Evolutionary conservation across 768 basidiomycete genomes (phyloP), one percentile per base, ranked within the genome.

Genomic region (Lactifluus subvellereus): DNA sequence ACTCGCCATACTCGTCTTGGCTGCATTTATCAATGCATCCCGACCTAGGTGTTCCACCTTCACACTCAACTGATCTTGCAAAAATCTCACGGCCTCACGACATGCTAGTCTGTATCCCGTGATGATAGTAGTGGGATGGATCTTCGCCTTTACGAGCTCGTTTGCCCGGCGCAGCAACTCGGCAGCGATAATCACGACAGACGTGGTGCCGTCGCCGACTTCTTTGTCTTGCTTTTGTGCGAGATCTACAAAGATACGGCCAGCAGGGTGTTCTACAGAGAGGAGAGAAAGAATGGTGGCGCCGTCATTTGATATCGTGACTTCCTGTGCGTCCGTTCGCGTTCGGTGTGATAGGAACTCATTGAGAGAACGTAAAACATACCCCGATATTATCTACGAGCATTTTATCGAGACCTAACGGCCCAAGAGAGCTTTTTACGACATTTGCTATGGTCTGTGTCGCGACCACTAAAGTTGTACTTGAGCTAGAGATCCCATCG

Each of bases 181-280:
- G n/a, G 97, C 94, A 58, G 95, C 95, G 72, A 99, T 84, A 69
- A 99, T 91, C 53, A 99, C 97, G 48, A 99, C 97, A 27, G 94
- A 98, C 3, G 97, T 99, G 8, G 97, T 99, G 14, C 97, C 97
- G 77, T 99, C 97, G 42, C 97, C 97, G 10, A 99, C 97, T 76
- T 99, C 97, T 73, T 95, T 97, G 75, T 99, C 97, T 76, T 98
- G 95, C 71, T 98, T 98, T 76, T 98, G 95, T 2, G 97, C 94
- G 50, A 99, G 89, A 75, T 98, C 94, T 52, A 98, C 95, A 67
- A 99, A 94, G 66, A 99, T 94, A 67, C 92, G 88, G 22, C 94
- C 97, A 4, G 97, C 97, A 32, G 97, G 97, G 72, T 98, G 94
- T 70, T 97, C 93, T 50, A 99, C 95, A 16, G 93, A 86, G 45